phyloP scores from a whole-genome alignment of 140 eudicot species.

The Cichorium intybus region DNA sequence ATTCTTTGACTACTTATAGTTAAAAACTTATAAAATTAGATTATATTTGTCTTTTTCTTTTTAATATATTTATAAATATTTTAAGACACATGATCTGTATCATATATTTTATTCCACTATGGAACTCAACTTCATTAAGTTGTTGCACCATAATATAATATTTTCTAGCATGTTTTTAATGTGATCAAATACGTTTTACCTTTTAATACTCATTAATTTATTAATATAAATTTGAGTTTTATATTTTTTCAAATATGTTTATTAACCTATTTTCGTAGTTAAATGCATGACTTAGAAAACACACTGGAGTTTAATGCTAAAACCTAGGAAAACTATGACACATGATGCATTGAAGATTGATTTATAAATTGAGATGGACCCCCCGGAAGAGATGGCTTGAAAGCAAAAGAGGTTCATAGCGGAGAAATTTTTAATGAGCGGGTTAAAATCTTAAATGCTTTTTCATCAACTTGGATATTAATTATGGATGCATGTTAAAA shows the following conservation, averaged over 20 bases:
- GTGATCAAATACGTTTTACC: not conserved
- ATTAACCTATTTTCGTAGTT: not conserved
- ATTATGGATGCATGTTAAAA: constrained; percentile 20
- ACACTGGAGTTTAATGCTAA: not conserved
- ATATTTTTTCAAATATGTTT: not conserved
- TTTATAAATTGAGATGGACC: not conserved
- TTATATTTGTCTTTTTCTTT: too few species aligned
- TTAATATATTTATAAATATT: too few species aligned
- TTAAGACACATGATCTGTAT: too few species aligned
- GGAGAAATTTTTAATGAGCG: not conserved
- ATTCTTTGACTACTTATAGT: too few species aligned
- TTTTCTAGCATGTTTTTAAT: not conserved
- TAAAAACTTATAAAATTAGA: too few species aligned
- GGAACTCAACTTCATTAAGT: too few species aligned
- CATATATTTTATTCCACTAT: too few species aligned
- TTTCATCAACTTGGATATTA: not conserved
- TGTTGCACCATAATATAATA: too few species aligned
- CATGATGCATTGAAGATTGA: not conserved
- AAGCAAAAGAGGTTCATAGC: constrained; percentile 10
- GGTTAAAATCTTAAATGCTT: not conserved
- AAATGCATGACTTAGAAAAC: not conserved
- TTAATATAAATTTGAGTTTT: not conserved
- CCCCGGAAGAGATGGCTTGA: constrained; percentile 18
- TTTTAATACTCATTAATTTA: not conserved
- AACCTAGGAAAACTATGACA: not conserved